Evolutionary conservation across 2,329 filamentous ascomycete species (phyloP).

Genomic region (Ophiosphaerella narmari): DNA sequence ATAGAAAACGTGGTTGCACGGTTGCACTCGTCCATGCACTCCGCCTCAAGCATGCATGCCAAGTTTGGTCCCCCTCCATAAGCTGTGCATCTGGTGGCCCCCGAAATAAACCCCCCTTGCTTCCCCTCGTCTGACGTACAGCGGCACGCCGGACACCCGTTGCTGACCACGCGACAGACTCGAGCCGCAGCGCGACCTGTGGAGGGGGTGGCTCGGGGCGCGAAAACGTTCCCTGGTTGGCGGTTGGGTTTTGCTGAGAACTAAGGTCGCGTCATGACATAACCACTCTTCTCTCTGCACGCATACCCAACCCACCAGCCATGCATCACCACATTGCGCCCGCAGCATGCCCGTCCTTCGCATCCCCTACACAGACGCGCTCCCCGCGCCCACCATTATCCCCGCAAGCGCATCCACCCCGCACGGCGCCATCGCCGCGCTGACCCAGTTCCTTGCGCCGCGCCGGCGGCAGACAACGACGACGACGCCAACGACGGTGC

Average conservation of each 20-base stretch:
- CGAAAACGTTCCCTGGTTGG: too few relatives aligned
- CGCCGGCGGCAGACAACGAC: not conserved
- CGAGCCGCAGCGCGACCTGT: not conserved
- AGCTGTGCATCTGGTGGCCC: conserved; percentile 2
- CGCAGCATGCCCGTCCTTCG: conserved; percentile 70
- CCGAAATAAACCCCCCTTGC: conserved; percentile 11
- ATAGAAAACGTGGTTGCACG: conserved; percentile 1
- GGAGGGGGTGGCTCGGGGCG: too few relatives aligned
- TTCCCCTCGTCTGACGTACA: conserved; percentile 1
- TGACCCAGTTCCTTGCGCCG: conserved; percentile 74
- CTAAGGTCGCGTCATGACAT: too few relatives aligned
- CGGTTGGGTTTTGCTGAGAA: too few relatives aligned
- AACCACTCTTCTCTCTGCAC: too few relatives aligned
- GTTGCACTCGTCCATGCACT: conserved; percentile 2
- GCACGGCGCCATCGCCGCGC: conserved; percentile 74
- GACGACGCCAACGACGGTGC: conserved; percentile 58
- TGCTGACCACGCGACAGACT: not conserved
- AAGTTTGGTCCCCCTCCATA: not conserved
- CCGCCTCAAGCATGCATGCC: conserved; percentile 13
- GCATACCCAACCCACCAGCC: too few relatives aligned
- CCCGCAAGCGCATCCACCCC: conserved; percentile 73
- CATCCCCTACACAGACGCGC: conserved; percentile 86
- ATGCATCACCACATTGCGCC: too few relatives aligned
- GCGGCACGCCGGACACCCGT: conserved; percentile 1
- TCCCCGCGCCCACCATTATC: conserved; percentile 75